Evolutionary conservation across 352 stramenopile species (phyloP).

Genomic region (Globisporangium middletonii): DNA sequence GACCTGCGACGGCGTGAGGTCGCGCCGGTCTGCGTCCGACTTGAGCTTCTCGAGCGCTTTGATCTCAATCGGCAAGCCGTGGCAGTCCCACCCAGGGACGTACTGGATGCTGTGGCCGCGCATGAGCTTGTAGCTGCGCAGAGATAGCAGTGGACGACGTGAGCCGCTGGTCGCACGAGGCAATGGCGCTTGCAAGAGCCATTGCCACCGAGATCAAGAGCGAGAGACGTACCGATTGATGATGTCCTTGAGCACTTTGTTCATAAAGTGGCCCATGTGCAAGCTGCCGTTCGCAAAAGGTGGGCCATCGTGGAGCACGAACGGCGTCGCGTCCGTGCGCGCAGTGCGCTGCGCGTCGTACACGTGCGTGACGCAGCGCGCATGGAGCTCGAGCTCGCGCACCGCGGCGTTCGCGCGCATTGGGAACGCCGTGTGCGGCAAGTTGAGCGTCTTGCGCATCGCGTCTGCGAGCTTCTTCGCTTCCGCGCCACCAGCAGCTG

Average conservation of each 20-base stretch:
- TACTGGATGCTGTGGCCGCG: constrained; percentile 93
- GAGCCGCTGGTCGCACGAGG: no score
- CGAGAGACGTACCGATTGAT: constrained; percentile 83
- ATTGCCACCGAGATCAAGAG: neutral
- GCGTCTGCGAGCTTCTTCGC: constrained; percentile 59
- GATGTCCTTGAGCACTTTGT: constrained; percentile 96
- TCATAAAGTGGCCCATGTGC: constrained; percentile 96
- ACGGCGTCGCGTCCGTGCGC: constrained; percentile 36
- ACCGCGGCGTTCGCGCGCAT: constrained; percentile 94
- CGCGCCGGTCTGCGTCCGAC: constrained; percentile 18
- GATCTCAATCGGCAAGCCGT: constrained; percentile 98
- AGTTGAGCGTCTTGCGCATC: constrained; percentile 91
- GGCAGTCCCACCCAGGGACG: constrained; percentile 98
- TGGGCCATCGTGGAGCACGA: constrained; percentile 97
- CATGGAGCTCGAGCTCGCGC: constrained; percentile 67
- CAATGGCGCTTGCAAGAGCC: no score
- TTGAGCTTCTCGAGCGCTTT: constrained; percentile 95
- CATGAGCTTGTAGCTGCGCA: constrained; percentile 80
- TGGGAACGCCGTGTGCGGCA: constrained; percentile 94
- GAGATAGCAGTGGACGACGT: no score
- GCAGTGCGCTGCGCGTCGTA: constrained; percentile 35
- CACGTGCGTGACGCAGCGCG: constrained; percentile 54
- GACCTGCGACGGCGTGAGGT: constrained; percentile 88
- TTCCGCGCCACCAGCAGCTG: constrained; percentile 18
- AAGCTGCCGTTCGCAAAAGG: constrained; percentile 98